phyloP scores from a whole-genome alignment of 2,329 filamentous ascomycete genomes.

The Microdochium trichocladiopsis region DNA sequence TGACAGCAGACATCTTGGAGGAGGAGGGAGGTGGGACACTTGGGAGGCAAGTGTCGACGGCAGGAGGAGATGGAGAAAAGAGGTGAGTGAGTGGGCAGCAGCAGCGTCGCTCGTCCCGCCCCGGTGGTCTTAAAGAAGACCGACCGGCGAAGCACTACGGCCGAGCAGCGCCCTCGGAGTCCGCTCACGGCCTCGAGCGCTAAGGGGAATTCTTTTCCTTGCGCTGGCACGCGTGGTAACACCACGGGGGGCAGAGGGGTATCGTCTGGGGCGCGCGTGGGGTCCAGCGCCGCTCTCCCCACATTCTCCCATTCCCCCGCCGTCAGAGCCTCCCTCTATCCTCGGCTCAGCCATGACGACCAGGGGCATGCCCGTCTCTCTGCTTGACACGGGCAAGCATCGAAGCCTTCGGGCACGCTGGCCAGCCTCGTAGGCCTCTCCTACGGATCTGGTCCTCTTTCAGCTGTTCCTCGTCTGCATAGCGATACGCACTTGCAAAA shows the following conservation, averaged over 20 bases:
- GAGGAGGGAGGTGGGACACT: background rate
- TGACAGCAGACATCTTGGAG: constrained; percentile 42
- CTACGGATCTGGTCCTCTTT: too few species aligned
- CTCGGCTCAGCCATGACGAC: background rate
- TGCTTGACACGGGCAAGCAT: too few species aligned
- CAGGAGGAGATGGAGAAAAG: background rate
- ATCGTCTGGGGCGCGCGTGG: background rate
- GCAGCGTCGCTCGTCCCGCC: background rate
- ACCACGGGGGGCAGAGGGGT: too few species aligned
- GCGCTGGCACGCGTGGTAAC: background rate
- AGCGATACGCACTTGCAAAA: too few species aligned
- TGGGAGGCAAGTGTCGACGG: too few species aligned
- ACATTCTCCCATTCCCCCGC: background rate
- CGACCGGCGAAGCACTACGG: background rate
- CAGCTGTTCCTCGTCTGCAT: too few species aligned
- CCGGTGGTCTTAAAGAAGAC: background rate
- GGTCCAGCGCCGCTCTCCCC: background rate
- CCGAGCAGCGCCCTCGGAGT: background rate
- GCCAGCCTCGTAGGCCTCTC: too few species aligned
- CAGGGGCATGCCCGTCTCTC: too few species aligned
- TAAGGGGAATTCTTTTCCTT: constrained; percentile 1
- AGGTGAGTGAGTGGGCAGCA: background rate
- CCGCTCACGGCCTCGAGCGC: background rate
- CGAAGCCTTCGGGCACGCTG: too few species aligned
- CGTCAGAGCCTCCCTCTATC: background rate